These are phyloP conservation scores for Petasospora rhodanensis DNA, from an alignment of 1,139 yeast genomes.

Conservation along the genomic window DNA sequence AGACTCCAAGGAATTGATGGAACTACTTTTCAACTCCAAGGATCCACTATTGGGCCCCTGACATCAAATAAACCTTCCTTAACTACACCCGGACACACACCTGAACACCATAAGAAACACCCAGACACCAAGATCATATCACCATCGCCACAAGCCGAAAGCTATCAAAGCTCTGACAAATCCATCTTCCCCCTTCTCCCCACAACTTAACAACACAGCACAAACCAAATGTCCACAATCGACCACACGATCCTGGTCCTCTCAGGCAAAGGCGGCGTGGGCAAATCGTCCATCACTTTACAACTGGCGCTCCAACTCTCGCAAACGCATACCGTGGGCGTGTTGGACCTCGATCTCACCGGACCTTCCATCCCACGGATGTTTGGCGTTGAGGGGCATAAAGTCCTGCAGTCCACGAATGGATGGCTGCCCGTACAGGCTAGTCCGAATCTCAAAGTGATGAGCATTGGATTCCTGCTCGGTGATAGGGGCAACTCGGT, in stretches of 20 bases:
- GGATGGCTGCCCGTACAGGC: conserved; percentile 88
- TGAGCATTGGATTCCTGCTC: conserved; percentile 88
- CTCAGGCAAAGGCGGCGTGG: conserved; percentile 73
- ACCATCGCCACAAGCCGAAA: too few species aligned
- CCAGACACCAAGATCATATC: too few species aligned
- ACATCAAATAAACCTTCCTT: too few species aligned
- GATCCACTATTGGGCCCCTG: too few species aligned
- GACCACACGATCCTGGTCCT: conserved; percentile 12
- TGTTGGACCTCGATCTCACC: conserved; percentile 88
- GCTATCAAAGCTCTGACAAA: too few species aligned
- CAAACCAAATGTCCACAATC: conserved; percentile 4
- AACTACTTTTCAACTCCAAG: too few species aligned
- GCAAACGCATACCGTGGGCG: conserved; percentile 77
- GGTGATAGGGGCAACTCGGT: conserved; percentile 84
- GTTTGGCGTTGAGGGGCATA: conserved; percentile 83
- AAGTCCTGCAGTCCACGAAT: conserved; percentile 73
- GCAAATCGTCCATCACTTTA: conserved; percentile 92
- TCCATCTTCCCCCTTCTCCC: too few species aligned
- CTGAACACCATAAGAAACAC: too few species aligned
- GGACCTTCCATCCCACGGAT: conserved; percentile 97
- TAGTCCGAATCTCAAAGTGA: conserved; percentile 43
- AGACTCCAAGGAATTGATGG: too few species aligned
- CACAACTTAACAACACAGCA: too few species aligned
- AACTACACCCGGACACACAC: too few species aligned
- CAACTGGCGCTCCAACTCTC: conserved; percentile 78